phyloP scores from a whole-genome alignment of 2,329 filamentous ascomycete species.

The Calonectria pteridis region DNA sequence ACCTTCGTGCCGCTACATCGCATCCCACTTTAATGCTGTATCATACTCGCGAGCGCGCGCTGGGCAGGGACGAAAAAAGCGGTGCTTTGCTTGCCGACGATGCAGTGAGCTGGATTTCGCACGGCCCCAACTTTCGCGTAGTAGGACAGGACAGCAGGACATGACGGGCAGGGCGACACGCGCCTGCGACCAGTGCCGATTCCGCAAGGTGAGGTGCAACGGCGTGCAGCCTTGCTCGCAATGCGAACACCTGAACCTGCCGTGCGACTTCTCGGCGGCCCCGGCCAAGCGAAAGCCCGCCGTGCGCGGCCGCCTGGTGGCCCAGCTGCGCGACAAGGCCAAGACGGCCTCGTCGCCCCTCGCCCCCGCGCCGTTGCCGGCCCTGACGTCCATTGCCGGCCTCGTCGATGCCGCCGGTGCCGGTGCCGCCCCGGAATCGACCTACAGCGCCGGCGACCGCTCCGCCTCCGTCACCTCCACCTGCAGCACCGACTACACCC shows the following conservation, averaged over 20 bases:
- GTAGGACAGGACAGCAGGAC: too few species aligned
- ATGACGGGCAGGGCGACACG: conserved; percentile 36
- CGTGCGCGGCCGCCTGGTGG: conserved; percentile 51
- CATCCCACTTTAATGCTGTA: conserved; percentile 16
- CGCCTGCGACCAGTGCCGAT: conserved; percentile 54
- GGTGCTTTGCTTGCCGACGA: background rate
- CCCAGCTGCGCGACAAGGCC: conserved; percentile 48
- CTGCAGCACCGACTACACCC: conserved; percentile 37
- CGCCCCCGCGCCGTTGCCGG: conserved; percentile 9
- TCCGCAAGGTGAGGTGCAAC: conserved; percentile 55
- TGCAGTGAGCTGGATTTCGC: background rate
- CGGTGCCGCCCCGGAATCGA: background rate
- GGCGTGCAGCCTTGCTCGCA: conserved; percentile 51
- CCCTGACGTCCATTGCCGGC: conserved; percentile 28
- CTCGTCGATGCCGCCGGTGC: conserved; percentile 41
- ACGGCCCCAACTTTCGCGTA: background rate
- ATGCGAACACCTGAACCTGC: conserved; percentile 51
- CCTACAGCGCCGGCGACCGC: background rate
- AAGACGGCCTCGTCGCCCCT: conserved; percentile 29
- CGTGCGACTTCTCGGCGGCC: conserved; percentile 50
- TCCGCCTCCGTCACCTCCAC: conserved; percentile 25
- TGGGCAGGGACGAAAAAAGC: background rate
- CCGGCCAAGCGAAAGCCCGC: conserved; percentile 51
- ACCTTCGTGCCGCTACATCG: conserved; percentile 10
- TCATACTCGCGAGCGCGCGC: background rate